Evolutionary conservation across 352 stramenopile genomes (phyloP).

Genomic region (Phytopythium helicoides): DNA sequence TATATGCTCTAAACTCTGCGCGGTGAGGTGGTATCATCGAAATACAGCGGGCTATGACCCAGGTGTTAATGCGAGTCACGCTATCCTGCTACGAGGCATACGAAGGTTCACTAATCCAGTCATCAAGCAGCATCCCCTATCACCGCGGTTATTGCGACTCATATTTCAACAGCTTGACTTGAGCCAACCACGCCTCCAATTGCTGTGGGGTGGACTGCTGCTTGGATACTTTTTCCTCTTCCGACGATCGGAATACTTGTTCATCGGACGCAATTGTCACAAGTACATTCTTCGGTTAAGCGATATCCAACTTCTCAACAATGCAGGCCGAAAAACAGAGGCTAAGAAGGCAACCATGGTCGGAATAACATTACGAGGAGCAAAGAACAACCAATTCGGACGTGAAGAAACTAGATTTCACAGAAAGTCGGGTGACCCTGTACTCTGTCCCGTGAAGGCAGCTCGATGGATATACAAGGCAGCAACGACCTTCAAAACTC

Average conservation of each 20-base stretch:
- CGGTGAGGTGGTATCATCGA: conserved; percentile 9
- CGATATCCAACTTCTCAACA: neutral
- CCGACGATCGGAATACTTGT: conserved; percentile 13
- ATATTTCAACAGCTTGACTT: conserved; percentile 8
- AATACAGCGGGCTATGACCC: conserved; percentile 16
- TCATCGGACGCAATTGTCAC: conserved; percentile 9
- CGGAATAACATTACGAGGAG: conserved; percentile 1
- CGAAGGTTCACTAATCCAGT: conserved; percentile 12
- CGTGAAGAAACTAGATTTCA: conserved; percentile 2
- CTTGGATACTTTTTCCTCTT: conserved; percentile 18
- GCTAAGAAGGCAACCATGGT: neutral
- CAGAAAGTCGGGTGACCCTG: neutral
- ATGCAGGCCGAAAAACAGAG: neutral
- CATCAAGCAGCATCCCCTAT: conserved; percentile 14
- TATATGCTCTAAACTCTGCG: conserved; percentile 14
- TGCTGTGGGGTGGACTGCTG: conserved; percentile 13
- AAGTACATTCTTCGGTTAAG: conserved; percentile 13
- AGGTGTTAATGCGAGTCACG: conserved; percentile 12
- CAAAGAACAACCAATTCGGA: conserved; percentile 11
- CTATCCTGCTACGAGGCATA: conserved; percentile 10
- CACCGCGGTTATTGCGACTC: conserved; percentile 2
- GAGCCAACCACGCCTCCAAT: conserved; percentile 4
- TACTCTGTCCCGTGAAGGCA: conserved; percentile 5
- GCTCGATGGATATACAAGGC: conserved; percentile 2
- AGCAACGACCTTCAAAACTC: neutral